Evolutionary conservation across 2,329 filamentous ascomycete species (phyloP).

Genomic region (Pseudopithomyces maydicus): DNA sequence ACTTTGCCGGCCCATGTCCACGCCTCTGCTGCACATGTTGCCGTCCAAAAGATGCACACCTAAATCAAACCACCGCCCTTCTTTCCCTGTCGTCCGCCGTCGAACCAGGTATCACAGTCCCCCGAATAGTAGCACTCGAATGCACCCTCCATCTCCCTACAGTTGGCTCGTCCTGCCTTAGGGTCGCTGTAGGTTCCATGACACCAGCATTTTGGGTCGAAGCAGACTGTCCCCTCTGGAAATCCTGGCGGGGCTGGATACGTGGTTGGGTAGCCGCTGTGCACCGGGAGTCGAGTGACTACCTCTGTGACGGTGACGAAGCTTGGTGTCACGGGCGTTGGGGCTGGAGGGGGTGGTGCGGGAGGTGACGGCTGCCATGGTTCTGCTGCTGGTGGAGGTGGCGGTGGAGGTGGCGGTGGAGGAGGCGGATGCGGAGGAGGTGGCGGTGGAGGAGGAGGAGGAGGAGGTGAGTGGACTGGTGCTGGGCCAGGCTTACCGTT

Average conservation of each 20-base stretch:
- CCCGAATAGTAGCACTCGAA: not conserved
- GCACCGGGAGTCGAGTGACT: too few species aligned
- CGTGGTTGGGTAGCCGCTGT: not conserved
- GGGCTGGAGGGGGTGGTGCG: not conserved
- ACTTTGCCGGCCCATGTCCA: too few species aligned
- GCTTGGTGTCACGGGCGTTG: too few species aligned
- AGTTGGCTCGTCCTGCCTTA: not conserved
- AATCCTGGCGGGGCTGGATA: not conserved
- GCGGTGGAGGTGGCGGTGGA: not conserved
- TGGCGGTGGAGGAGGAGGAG: not conserved
- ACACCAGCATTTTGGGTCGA: not conserved
- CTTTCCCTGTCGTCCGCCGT: not conserved
- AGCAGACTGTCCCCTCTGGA: not conserved
- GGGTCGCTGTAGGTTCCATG: not conserved
- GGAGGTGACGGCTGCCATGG: not conserved
- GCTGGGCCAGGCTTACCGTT: not conserved
- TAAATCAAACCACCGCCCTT: not conserved
- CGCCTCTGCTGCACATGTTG: too few species aligned
- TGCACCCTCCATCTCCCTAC: not conserved
- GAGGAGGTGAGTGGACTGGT: not conserved
- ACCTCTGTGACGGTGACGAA: not conserved
- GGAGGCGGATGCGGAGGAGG: not conserved
- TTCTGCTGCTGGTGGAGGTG: not conserved
- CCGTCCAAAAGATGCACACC: not conserved
- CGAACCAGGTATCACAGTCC: not conserved